Conservation (phyloP, 2,329 filamentous ascomycete species). For the Tolypocladium capitatum region DNA sequence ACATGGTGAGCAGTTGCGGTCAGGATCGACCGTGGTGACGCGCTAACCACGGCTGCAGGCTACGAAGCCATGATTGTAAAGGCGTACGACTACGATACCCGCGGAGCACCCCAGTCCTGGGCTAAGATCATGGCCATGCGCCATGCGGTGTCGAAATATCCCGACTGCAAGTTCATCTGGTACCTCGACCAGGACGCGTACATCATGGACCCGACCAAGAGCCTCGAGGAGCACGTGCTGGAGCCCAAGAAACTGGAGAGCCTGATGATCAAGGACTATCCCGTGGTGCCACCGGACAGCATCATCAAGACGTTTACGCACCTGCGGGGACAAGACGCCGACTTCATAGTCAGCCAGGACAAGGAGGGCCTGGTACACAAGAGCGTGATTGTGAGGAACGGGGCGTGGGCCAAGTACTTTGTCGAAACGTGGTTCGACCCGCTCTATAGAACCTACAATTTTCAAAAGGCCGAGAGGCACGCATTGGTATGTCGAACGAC, state of each 20-base stretch:
- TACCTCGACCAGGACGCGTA: constrained; percentile 73
- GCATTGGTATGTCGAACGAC: constrained; percentile 54
- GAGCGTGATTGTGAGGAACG: constrained; percentile 69
- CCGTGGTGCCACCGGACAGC: constrained; percentile 87
- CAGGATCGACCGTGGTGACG: neutral
- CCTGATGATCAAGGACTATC: constrained; percentile 71
- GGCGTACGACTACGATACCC: constrained; percentile 60
- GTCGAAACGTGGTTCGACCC: constrained; percentile 95
- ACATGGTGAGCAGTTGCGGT: constrained; percentile 51
- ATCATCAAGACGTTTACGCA: constrained; percentile 91
- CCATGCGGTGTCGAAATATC: constrained; percentile 72
- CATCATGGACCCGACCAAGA: constrained; percentile 70
- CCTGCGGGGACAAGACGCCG: constrained; percentile 62
- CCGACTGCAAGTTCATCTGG: constrained; percentile 72
- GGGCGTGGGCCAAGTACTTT: constrained; percentile 87
- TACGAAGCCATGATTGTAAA: constrained; percentile 77
- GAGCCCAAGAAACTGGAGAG: constrained; percentile 52
- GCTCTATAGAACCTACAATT: constrained; percentile 86
- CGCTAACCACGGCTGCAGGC: constrained; percentile 35
- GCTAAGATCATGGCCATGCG: constrained; percentile 72
- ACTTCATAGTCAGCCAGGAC: constrained; percentile 77
- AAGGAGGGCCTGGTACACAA: constrained; percentile 60
- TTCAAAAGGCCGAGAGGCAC: constrained; percentile 86
- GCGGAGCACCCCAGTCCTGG: constrained; percentile 50
- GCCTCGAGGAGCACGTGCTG: constrained; percentile 60